Evolutionary conservation across 2,329 filamentous ascomycete genomes (phyloP).

Genomic region (Colletotrichum orchidophilum): DNA sequence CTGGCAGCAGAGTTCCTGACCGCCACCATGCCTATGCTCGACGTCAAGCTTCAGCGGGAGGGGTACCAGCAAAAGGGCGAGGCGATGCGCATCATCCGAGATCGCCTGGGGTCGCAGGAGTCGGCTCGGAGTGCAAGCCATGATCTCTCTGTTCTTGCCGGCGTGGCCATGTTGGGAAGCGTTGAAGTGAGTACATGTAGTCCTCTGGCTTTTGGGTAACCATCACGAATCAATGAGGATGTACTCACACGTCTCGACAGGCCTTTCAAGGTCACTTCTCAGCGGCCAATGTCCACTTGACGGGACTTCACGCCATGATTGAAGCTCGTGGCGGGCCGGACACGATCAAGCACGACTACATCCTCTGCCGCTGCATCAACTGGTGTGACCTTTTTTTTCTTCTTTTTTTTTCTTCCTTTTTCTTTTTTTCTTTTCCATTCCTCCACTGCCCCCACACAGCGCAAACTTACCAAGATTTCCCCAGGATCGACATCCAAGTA

Average conservation of each 20-base stretch:
- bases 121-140: conserved; percentile 2
- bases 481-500: conserved; percentile 32
- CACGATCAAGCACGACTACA: conserved; percentile 34
- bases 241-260: background rate
- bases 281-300: conserved; percentile 31
- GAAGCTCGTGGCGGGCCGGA: conserved; percentile 28
- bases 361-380: conserved; percentile 34
- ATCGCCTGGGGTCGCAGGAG: conserved; percentile 5
- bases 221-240: background rate
- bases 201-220: background rate
- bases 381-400: conserved; percentile 31
- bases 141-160: conserved; percentile 24
- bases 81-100: conserved; percentile 29
- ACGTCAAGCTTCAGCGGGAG: conserved; percentile 24
- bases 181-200: conserved; percentile 21
- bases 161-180: conserved; percentile 29
- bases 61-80: conserved; percentile 34
- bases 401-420: too few species aligned
- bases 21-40: conserved; percentile 22
- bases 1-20: conserved; percentile 32
- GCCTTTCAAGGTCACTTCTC: conserved; percentile 33
- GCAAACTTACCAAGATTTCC: background rate
- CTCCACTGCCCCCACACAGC: background rate
- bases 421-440: too few species aligned
- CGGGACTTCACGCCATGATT: conserved; percentile 30